Conservation (phyloP, 306 rosid species). For the Malus fusca region DNA sequence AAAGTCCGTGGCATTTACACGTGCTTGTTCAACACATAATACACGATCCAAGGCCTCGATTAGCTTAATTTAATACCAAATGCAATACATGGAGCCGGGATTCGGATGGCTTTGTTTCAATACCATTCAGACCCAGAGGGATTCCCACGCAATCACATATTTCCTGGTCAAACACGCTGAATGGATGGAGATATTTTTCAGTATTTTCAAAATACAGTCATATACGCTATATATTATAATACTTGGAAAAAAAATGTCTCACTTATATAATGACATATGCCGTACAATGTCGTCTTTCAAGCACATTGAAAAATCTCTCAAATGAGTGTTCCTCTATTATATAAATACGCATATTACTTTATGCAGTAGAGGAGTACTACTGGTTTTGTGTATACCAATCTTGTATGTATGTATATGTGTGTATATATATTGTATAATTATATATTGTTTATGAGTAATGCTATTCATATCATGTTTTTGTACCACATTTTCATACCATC, state of each 20-base stretch:
- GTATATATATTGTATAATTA: neutral
- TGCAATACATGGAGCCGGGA: constrained; percentile 18
- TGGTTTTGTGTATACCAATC: neutral
- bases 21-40: constrained; percentile 44
- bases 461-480: no score
- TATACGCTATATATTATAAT: no score
- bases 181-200: no score
- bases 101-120: constrained; percentile 21
- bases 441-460: neutral
- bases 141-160: constrained; percentile 53
- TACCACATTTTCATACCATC: no score
- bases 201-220: no score
- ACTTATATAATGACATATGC: no score
- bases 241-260: no score
- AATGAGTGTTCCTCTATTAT: no score
- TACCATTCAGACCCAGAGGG: constrained; percentile 35
- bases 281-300: no score
- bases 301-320: no score
- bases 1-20: constrained; percentile 61
- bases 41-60: constrained; percentile 68
- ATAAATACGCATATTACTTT: neutral
- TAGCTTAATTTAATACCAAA: constrained; percentile 18
- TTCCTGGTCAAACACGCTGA: constrained; percentile 73
- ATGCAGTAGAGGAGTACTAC: neutral
- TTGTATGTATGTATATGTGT: neutral